Evolutionary conservation across 352 stramenopile species (phyloP).

Genomic region (Globisporangium apiculatum): DNA sequence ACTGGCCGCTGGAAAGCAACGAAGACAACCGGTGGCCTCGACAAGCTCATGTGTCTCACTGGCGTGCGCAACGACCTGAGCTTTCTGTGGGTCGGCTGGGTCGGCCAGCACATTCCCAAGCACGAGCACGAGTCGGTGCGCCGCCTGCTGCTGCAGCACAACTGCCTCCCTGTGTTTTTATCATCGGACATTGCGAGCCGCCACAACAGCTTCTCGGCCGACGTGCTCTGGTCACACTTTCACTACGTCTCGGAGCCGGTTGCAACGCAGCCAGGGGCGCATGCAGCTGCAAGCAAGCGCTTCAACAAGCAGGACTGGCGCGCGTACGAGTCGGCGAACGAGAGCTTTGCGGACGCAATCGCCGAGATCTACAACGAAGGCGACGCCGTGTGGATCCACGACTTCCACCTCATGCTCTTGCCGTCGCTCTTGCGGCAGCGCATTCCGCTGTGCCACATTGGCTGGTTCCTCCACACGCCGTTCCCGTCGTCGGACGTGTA

Average conservation of each 20-base stretch:
- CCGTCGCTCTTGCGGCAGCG: constrained; percentile 78
- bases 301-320: constrained; percentile 88
- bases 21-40: constrained; percentile 81
- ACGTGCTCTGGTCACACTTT: constrained; percentile 89
- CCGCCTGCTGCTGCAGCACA: constrained; percentile 76
- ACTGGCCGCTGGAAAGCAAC: constrained; percentile 77
- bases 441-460: constrained; percentile 66
- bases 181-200: constrained; percentile 75
- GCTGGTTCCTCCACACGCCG: constrained; percentile 86
- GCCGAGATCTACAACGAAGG: constrained; percentile 85
- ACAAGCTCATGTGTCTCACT: constrained; percentile 80
- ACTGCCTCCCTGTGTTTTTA: constrained; percentile 84
- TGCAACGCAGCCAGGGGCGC: constrained; percentile 26
- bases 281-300: constrained; percentile 45
- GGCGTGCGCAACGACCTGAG: constrained; percentile 54
- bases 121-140: constrained; percentile 69
- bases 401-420: constrained; percentile 89
- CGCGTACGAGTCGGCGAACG: constrained; percentile 84
- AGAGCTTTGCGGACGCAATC: constrained; percentile 80
- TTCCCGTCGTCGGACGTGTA: constrained; percentile 87
- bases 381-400: constrained; percentile 86
- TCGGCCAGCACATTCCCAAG: constrained; percentile 84
- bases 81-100: constrained; percentile 87
- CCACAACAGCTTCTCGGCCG: constrained; percentile 86
- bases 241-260: constrained; percentile 84